Percentiles rank a stretch among this genome's conserved stretches.
Evolutionary conservation across 2,329 filamentous ascomycete species (phyloP).

Genomic region (Raffaelea albimanens): DNA sequence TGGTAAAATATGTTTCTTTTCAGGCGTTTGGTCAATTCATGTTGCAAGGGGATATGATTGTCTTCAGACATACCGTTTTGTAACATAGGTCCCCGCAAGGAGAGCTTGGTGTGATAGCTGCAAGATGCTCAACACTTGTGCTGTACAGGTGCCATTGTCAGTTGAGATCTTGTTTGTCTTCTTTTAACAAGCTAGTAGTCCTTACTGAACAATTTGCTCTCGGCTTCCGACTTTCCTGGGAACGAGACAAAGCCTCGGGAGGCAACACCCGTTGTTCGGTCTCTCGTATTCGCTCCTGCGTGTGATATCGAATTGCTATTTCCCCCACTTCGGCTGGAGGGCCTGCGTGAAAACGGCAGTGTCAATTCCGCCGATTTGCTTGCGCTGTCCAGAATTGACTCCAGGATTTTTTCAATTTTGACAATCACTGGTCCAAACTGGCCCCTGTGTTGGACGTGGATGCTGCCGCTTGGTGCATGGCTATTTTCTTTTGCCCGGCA

Average conservation of each 20-base stretch:
- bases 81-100: constrained; percentile 42
- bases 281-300: no score
- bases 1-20: constrained; percentile 74
- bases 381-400: constrained; percentile 37
- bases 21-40: background rate
- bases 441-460: background rate
- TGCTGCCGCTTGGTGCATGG: no score
- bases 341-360: constrained; percentile 34
- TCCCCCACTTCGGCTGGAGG: background rate
- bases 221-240: constrained; percentile 35
- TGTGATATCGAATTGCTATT: no score
- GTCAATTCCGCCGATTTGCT: constrained; percentile 30
- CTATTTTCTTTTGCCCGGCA: no score
- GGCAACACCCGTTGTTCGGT: background rate
- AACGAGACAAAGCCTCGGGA: constrained; percentile 22
- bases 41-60: no score
- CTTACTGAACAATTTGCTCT: constrained; percentile 44
- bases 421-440: constrained; percentile 27
- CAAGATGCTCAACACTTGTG: constrained; percentile 45
- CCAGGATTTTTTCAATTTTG: constrained; percentile 47
- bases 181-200: background rate
- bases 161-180: background rate
- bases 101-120: constrained; percentile 51
- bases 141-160: background rate
- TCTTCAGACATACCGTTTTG: constrained; percentile 43